Base-by-base conservation (phyloP, 164 flowering plant species). In the Annona cherimola region DNA sequence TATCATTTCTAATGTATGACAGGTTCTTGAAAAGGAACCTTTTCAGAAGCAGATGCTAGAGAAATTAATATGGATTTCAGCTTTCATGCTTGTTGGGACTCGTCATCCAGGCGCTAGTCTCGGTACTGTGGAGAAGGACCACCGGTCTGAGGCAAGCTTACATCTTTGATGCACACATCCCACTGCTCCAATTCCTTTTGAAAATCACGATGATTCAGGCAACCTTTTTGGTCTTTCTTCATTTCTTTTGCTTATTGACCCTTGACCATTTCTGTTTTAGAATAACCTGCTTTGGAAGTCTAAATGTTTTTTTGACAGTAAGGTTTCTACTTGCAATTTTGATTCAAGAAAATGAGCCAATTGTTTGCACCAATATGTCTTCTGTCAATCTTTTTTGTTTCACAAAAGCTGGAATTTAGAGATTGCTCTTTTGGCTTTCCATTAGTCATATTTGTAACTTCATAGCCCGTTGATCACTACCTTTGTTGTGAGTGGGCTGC, bases 31-130 rank as follows among this genome's bases (percentile, higher is more conserved):
- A 61, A 95, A 87, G 81, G 94, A 88, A 77, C 89, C 94, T 71
- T 95, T 93, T 78, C 84, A 87, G 83, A 91, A 91, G 81, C 99
- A 95, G 76, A 95, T 93, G 99, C 73, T 95, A 45, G 99, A 95
- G 86, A 95, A 95, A 82, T 79, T 95, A 69, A 95, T 95, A 71
- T 95, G 99, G 99, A 95, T 95, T 16, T 83, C 87, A 4, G 92
- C 97, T 67, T 92, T 95, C 79, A 95, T 95, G 98, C 97, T 95
- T 66, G 99, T 93, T 73, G 99, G 98, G 63, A 94, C 97, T 40
- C 93, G 97, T 41, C 99, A 93, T 87, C 92, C 93, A 55, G 98
- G 98, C 61, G 94, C 97, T 45, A 90, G 93, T 61, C 94, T 95
- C 14, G 99, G 99, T 72, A 86, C 16, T 69, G 99, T 93, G 42